Evolutionary conservation across 225 moss, liverwort and hornwort genomes (phyloP).

Genomic region (Asterella californica): DNA sequence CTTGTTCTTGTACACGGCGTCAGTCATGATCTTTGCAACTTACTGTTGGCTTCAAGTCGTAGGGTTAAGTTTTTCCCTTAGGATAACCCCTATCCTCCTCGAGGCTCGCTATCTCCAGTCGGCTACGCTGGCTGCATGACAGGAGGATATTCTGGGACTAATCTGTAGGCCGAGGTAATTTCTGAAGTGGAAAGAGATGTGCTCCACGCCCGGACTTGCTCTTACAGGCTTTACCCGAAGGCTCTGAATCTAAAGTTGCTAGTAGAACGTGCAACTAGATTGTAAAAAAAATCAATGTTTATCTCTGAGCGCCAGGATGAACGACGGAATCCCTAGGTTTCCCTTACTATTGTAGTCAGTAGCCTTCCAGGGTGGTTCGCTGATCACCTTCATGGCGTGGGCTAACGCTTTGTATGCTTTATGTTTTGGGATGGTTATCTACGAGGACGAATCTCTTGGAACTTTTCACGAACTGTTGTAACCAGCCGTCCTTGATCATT

Average conservation of each 20-base stretch:
- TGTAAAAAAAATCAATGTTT: constrained; percentile 34
- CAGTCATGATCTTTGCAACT: constrained; percentile 19
- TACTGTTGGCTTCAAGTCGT: constrained; percentile 17
- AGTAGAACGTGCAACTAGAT: constrained; percentile 41
- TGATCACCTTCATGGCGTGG: constrained; percentile 20
- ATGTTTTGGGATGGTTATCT: constrained; percentile 25
- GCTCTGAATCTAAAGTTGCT: constrained; percentile 39
- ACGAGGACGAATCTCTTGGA: constrained; percentile 22
- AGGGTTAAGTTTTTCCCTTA: constrained; percentile 25
- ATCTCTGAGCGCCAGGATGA: constrained; percentile 38
- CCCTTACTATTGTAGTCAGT: constrained; percentile 36
- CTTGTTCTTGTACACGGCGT: constrained; percentile 5
- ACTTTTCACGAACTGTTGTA: neutral
- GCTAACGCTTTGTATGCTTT: constrained; percentile 31
- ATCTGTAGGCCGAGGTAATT: constrained; percentile 28
- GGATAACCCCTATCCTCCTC: constrained; percentile 26
- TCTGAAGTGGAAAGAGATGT: constrained; percentile 20
- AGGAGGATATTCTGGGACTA: constrained; percentile 29
- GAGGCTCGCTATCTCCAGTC: constrained; percentile 28
- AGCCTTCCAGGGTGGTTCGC: constrained; percentile 18
- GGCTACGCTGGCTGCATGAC: constrained; percentile 26
- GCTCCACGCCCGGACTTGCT: constrained; percentile 11
- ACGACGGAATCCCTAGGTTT: constrained; percentile 42
- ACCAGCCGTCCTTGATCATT: neutral
- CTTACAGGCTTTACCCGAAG: constrained; percentile 18